These are phyloP conservation scores for Xylaria bambusicola DNA, from an alignment of 495 filamentous ascomycete genomes.

Conservation along the genomic window DNA sequence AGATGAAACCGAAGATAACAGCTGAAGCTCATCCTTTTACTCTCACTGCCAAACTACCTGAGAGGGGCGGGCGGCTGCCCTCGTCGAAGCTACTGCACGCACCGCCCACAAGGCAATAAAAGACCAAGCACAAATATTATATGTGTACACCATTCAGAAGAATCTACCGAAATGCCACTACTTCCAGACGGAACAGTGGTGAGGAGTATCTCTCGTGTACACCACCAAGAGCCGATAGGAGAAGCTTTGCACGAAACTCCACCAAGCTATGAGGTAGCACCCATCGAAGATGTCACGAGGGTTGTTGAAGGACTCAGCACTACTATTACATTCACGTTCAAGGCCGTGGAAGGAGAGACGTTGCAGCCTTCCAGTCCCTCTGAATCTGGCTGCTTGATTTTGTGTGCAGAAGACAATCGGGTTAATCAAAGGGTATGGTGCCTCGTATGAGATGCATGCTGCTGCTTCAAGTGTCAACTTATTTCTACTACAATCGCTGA, in stretches of 20 bases:
- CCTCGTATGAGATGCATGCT: too few relatives aligned
- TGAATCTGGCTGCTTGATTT: neutral
- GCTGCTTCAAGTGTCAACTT: too few relatives aligned
- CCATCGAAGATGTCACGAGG: neutral
- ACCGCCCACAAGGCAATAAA: too few relatives aligned
- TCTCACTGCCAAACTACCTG: too few relatives aligned
- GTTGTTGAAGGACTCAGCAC: neutral
- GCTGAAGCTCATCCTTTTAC: too few relatives aligned
- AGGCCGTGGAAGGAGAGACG: neutral
- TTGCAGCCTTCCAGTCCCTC: neutral
- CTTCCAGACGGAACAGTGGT: neutral
- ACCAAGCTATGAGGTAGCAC: neutral
- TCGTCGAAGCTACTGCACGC: too few relatives aligned
- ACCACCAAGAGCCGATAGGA: neutral
- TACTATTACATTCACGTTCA: neutral
- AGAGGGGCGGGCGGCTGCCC: too few relatives aligned
- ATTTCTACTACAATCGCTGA: neutral
- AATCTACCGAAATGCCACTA: neutral
- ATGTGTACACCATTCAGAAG: too few relatives aligned
- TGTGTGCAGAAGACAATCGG: neutral
- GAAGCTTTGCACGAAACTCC: neutral
- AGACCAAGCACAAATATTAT: too few relatives aligned
- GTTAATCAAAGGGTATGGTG: neutral
- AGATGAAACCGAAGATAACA: too few relatives aligned
- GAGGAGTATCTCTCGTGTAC: neutral